These are phyloP conservation scores for Ustilago cynodontis DNA, from an alignment of 1,284 basidiomycete species.

Conservation along the genomic window DNA sequence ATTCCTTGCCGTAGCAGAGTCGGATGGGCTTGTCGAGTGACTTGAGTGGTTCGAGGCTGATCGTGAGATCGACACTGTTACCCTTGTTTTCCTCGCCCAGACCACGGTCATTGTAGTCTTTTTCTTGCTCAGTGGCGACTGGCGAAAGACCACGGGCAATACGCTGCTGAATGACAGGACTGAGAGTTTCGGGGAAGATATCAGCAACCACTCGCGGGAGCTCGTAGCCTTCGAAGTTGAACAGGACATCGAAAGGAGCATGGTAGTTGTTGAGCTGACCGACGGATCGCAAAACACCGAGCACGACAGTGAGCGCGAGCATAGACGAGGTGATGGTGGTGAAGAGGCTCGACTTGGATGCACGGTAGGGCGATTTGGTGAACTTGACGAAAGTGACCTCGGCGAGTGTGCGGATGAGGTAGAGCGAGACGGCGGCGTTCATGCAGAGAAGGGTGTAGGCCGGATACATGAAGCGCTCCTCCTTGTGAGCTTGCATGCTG, in stretches of 20 bases:
- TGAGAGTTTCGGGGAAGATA: constrained; percentile 35
- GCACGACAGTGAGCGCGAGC: constrained; percentile 76
- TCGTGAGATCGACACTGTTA: constrained; percentile 31
- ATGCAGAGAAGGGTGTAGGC: constrained; percentile 91
- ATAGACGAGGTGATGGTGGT: constrained; percentile 80
- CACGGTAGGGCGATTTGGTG: constrained; percentile 60
- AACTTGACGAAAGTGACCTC: constrained; percentile 49
- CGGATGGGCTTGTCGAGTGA: constrained; percentile 40
- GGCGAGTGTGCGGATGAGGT: constrained; percentile 72
- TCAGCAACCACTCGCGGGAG: constrained; percentile 77
- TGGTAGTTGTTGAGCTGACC: constrained; percentile 91
- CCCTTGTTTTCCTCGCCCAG: constrained; percentile 37
- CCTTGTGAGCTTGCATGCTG: constrained; percentile 89
- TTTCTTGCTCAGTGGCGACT: constrained; percentile 39
- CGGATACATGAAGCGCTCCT: constrained; percentile 98
- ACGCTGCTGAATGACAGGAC: constrained; percentile 25
- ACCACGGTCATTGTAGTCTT: constrained; percentile 44
- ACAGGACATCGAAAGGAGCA: constrained; percentile 82
- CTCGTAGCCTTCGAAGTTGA: constrained; percentile 81
- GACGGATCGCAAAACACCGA: constrained; percentile 83
- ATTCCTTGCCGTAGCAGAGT: constrained; percentile 92
- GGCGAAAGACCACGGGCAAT: constrained; percentile 41
- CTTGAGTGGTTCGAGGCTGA: constrained; percentile 22
- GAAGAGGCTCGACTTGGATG: constrained; percentile 74
- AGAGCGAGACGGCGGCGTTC: constrained; percentile 86